Conservation (phyloP, 202 grass and related monocot species). For the Setaria viridis region DNA sequence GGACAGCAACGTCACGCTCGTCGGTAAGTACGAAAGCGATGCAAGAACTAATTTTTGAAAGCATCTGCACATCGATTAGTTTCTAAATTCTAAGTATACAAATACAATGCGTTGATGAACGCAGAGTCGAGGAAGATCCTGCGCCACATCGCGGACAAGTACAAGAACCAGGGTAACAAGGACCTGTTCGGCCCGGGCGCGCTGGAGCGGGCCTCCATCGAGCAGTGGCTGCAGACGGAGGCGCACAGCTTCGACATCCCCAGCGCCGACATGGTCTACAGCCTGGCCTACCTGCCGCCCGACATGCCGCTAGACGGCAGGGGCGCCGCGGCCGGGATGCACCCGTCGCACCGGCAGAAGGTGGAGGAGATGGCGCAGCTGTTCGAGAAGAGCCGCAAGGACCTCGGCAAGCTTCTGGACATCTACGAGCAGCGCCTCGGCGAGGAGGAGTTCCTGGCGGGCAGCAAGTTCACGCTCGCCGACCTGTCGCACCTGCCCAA, state of each 20-base stretch:
- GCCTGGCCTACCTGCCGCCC: slow-evolving; percentile 50
- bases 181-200: slow-evolving; percentile 58
- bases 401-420: slow-evolving; percentile 70
- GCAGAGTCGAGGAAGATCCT: slow-evolving; percentile 74
- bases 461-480: slow-evolving; percentile 68
- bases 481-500: slow-evolving; percentile 85
- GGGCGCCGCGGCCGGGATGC: neutral
- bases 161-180: slow-evolving; percentile 52
- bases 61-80: neutral
- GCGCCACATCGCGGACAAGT: slow-evolving; percentile 64
- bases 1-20: slow-evolving; percentile 65
- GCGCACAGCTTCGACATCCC: slow-evolving; percentile 70
- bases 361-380: slow-evolving; percentile 36
- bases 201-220: slow-evolving; percentile 63
- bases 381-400: slow-evolving; percentile 55
- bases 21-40: slow-evolving; percentile 43
- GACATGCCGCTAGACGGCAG: slow-evolving; percentile 28
- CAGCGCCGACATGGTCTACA: slow-evolving; percentile 67
- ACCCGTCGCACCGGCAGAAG: slow-evolving; percentile 43
- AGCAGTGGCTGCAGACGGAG: slow-evolving; percentile 87
- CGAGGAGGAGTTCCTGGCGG: slow-evolving; percentile 64
- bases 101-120: neutral
- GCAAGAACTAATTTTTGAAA: neutral
- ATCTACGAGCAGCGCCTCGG: slow-evolving; percentile 74
- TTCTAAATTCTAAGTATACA: neutral